Evolutionary conservation across 371 early-diverging fungal genomes (phyloP).

Genomic region (Circinella umbellata): DNA sequence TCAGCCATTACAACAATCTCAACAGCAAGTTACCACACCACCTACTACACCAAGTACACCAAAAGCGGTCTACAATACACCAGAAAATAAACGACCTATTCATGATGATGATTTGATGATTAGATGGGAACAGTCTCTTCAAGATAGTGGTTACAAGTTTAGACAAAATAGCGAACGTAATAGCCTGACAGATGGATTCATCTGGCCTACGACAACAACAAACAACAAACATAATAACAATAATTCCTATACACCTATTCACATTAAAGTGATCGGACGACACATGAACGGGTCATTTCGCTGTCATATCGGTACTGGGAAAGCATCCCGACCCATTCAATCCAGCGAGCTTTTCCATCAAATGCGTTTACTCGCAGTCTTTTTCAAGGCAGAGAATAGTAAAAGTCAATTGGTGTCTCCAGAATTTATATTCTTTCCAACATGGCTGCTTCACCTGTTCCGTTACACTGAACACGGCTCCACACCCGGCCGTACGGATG

Average conservation of each 20-base stretch:
- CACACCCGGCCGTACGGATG: slow-evolving; percentile 46
- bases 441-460: slow-evolving; percentile 49
- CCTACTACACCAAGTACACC: background rate
- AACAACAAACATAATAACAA: background rate
- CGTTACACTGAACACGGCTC: slow-evolving; percentile 41
- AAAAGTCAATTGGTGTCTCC: slow-evolving; percentile 40
- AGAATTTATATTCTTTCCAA: slow-evolving; percentile 52
- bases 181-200: slow-evolving; percentile 36
- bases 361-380: slow-evolving; percentile 47
- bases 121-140: slow-evolving; percentile 30
- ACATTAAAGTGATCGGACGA: slow-evolving; percentile 46
- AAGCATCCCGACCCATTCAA: slow-evolving; percentile 44
- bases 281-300: slow-evolving; percentile 47
- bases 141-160: slow-evolving; percentile 26
- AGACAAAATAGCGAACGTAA: slow-evolving; percentile 30
- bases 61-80: background rate
- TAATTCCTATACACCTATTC: slow-evolving; percentile 31
- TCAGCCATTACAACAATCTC: slow-evolving; percentile 14
- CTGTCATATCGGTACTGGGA: slow-evolving; percentile 52
- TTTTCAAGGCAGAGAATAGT: slow-evolving; percentile 38
- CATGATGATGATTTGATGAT: slow-evolving; percentile 31
- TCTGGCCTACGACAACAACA: slow-evolving; percentile 16
- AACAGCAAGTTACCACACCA: background rate
- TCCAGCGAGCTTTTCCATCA: slow-evolving; percentile 37
- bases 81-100: slow-evolving; percentile 14